Percentiles rank a stretch among this genome's conserved stretches.
These are phyloP conservation scores for Hippophae gyantsensis DNA, from an alignment of 306 rosid genomes.

Conservation along the genomic window DNA sequence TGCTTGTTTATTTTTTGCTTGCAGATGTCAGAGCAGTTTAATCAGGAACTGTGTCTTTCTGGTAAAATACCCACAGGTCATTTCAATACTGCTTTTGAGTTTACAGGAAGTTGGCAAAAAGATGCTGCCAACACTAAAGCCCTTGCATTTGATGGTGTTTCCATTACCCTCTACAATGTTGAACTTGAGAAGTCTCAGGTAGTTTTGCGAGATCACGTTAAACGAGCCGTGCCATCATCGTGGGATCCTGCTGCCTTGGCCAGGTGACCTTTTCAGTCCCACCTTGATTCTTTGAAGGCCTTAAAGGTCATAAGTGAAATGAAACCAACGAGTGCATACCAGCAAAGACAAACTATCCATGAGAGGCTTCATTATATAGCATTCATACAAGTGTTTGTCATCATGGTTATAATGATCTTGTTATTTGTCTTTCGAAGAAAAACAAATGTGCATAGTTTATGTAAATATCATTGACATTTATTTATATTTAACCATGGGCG, in stretches of 20 bases:
- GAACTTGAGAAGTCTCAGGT: conserved; percentile 63
- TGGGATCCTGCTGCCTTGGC: conserved; percentile 87
- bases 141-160: conserved; percentile 71
- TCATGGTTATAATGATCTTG: no score
- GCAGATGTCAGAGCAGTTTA: conserved; percentile 85
- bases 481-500: no score
- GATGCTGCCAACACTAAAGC: conserved; percentile 76
- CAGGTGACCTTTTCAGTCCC: conserved; percentile 25
- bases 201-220: conserved; percentile 49
- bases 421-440: no score
- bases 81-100: conserved; percentile 69
- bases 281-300: no score
- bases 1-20: neutral
- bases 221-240: conserved; percentile 65
- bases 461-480: no score
- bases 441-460: no score
- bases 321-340: no score
- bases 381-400: no score
- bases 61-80: conserved; percentile 83
- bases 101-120: conserved; percentile 66
- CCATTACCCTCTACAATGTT: conserved; percentile 52
- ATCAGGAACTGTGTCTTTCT: conserved; percentile 62
- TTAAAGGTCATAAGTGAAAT: no score
- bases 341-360: no score
- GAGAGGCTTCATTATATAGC: no score